Conservation (phyloP, 1,284 basidiomycete genomes). For the Lentinus polychrous region DNA sequence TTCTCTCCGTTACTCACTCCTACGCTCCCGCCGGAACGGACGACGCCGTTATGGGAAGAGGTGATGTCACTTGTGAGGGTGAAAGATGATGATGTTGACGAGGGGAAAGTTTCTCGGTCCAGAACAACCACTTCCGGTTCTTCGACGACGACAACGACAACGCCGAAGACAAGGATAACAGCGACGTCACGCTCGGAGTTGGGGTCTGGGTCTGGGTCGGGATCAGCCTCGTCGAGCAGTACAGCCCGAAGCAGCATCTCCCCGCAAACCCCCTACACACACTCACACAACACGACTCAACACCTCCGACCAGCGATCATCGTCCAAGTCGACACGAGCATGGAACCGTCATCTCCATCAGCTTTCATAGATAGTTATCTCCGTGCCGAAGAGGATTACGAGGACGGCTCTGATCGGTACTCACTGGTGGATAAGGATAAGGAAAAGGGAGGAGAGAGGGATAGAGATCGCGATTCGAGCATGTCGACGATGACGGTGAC, state of each 20-base stretch:
- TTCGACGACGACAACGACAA: slow-evolving; percentile 3
- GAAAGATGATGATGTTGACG: slow-evolving; percentile 20
- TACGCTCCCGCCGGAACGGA: slow-evolving; percentile 11
- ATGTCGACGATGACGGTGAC: slow-evolving; percentile 28
- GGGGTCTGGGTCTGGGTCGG: too few species aligned
- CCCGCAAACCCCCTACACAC: too few species aligned
- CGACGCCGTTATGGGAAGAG: slow-evolving; percentile 20
- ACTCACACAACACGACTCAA: too few species aligned
- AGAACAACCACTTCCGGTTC: slow-evolving; percentile 7
- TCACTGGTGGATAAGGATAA: too few species aligned
- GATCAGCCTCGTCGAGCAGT: too few species aligned
- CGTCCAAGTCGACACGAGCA: not conserved
- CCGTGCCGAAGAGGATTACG: too few species aligned
- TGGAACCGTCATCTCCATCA: too few species aligned
- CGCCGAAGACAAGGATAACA: slow-evolving; percentile 4
- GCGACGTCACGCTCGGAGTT: too few species aligned
- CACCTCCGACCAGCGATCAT: not conserved
- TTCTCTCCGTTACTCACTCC: slow-evolving; percentile 8
- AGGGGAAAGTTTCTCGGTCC: slow-evolving; percentile 4
- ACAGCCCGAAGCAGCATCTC: too few species aligned
- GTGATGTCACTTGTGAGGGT: slow-evolving; percentile 16
- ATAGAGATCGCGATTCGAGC: slow-evolving; percentile 27
- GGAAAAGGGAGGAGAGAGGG: slow-evolving; percentile 7
- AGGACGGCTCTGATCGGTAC: too few species aligned
- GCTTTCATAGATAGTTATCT: not conserved